Conservation (phyloP, 495 filamentous ascomycete genomes). For the Aspergillus mulundensis region DNA sequence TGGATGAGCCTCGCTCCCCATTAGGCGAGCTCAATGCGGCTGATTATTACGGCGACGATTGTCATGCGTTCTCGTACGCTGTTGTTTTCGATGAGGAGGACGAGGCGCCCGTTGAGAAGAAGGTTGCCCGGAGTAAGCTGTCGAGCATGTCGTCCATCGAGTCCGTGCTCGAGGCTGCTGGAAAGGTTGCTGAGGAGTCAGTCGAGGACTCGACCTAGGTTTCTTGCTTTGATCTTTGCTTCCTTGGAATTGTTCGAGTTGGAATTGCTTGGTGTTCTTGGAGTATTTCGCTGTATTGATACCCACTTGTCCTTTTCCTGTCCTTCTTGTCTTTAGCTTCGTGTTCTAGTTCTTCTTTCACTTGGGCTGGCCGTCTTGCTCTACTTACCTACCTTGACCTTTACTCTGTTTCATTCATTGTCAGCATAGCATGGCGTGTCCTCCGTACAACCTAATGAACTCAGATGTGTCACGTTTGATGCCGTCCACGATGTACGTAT, state of each 20-base stretch:
- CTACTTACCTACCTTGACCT: background rate
- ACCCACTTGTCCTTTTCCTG: conserved; percentile 5
- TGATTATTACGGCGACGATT: conserved; percentile 70
- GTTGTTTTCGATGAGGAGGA: conserved; percentile 48
- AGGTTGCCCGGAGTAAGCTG: conserved; percentile 23
- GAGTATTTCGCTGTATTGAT: conserved; percentile 2
- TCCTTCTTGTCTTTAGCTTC: background rate
- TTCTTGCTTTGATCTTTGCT: background rate
- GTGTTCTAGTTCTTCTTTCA: background rate
- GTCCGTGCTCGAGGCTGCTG: conserved; percentile 26
- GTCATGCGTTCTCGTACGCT: conserved; percentile 56
- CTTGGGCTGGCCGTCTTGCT: background rate
- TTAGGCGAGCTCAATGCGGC: conserved; percentile 65
- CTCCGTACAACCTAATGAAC: conserved; percentile 20
- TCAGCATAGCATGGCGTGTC: conserved; percentile 7
- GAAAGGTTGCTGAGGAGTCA: conserved; percentile 44
- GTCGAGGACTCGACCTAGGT: background rate
- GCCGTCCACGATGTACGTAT: conserved; percentile 21
- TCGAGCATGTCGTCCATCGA: conserved; percentile 28
- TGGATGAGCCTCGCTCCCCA: conserved; percentile 59
- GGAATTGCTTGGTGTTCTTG: background rate
- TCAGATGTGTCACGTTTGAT: conserved; percentile 21
- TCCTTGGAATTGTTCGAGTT: too few relatives aligned
- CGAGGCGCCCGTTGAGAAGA: conserved; percentile 18
- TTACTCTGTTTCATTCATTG: background rate